Evolutionary conservation across 768 basidiomycete species (phyloP).

Genomic region (Dioszegia crocea): DNA sequence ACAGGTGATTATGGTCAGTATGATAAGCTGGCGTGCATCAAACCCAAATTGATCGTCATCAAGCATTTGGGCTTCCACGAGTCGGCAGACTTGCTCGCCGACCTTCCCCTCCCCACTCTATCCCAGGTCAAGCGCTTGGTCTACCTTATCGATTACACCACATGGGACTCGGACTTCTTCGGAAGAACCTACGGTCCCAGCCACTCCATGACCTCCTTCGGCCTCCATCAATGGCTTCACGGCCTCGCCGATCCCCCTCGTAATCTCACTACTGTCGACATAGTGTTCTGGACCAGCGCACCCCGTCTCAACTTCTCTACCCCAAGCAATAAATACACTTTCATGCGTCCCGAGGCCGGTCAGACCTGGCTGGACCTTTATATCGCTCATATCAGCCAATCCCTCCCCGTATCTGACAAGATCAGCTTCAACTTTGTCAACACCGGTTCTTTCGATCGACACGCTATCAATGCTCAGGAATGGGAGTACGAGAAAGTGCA

Average conservation of each 20-base stretch:
- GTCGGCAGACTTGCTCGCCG: not conserved
- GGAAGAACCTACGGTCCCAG: conserved; percentile 2
- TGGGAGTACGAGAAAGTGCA: not conserved
- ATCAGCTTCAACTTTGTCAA: conserved; percentile 9
- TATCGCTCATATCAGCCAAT: not conserved
- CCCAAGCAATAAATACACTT: conserved; percentile 1
- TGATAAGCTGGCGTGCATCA: not conserved
- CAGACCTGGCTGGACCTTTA: conserved; percentile 2
- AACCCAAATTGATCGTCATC: not conserved
- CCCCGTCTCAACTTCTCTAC: conserved; percentile 1
- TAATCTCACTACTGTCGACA: conserved; percentile 3
- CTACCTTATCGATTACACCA: conserved; percentile 5
- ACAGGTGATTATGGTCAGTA: too few relatives aligned
- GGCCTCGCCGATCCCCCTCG: not conserved
- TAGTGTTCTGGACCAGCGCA: conserved; percentile 3
- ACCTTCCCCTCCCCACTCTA: not conserved
- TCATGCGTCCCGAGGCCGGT: not conserved
- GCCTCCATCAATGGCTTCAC: conserved; percentile 6
- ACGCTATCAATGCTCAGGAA: not conserved
- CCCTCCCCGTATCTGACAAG: not conserved
- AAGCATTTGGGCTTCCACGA: conserved; percentile 6
- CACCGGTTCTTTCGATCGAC: conserved; percentile 1
- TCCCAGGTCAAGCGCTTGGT: not conserved
- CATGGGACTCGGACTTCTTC: not conserved
- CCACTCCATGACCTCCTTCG: not conserved